These are phyloP conservation scores for Puccinia brachypodii DNA, from an alignment of 1,284 basidiomycete genomes.

Conservation along the genomic window DNA sequence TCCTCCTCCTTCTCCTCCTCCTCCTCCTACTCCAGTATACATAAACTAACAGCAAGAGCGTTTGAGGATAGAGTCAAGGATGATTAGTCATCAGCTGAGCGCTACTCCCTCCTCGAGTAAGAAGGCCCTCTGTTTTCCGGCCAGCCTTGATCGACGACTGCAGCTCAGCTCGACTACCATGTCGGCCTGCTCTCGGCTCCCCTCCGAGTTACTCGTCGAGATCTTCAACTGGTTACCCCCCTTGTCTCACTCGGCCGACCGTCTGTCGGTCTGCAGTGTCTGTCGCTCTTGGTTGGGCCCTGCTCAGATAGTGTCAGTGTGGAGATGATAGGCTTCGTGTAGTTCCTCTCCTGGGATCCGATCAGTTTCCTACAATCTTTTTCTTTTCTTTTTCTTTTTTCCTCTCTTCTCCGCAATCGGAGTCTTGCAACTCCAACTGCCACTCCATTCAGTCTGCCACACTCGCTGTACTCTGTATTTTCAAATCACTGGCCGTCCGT, in stretches of 20 bases:
- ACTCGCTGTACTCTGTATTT: background rate
- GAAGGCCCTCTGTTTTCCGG: background rate
- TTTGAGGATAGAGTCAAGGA: too few relatives aligned
- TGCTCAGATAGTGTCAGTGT: constrained; percentile 44
- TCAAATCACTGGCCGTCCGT: background rate
- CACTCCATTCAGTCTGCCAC: background rate
- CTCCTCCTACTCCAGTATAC: too few relatives aligned
- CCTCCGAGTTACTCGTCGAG: constrained; percentile 38
- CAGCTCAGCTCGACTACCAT: constrained; percentile 20
- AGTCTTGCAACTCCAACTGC: background rate
- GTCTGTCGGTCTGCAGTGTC: constrained; percentile 1
- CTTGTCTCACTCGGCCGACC: constrained; percentile 25
- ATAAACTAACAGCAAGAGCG: too few relatives aligned
- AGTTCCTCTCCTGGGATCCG: too few relatives aligned
- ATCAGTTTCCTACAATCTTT: background rate
- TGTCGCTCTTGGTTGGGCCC: constrained; percentile 44
- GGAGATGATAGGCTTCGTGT: background rate
- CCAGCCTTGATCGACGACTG: background rate
- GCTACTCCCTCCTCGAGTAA: background rate
- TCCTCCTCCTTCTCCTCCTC: too few relatives aligned
- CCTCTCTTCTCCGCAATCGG: background rate
- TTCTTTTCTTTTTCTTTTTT: background rate
- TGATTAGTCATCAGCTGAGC: constrained; percentile 21
- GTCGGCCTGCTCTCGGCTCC: constrained; percentile 21
- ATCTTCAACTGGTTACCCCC: constrained; percentile 42